These are phyloP conservation scores for Fomes fomentarius DNA, from an alignment of 1,284 basidiomycete genomes.

Conservation along the genomic window DNA sequence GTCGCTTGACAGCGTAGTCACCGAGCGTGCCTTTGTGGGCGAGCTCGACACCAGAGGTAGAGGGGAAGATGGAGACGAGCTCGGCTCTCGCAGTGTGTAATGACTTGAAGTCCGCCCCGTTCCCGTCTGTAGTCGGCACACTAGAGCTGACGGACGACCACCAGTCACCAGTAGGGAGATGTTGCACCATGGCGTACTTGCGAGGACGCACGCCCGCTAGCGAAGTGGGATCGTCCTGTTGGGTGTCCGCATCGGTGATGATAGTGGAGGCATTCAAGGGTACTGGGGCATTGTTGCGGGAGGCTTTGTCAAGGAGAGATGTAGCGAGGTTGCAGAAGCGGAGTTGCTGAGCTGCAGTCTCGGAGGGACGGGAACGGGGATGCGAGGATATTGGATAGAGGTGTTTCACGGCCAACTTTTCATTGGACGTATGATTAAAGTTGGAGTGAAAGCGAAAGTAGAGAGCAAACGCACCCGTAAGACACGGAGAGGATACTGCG, in stretches of 20 bases:
- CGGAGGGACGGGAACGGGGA: constrained; percentile 60
- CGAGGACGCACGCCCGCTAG: constrained; percentile 33
- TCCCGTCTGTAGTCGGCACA: constrained; percentile 32
- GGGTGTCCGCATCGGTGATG: constrained; percentile 38
- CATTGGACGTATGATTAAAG: constrained; percentile 12
- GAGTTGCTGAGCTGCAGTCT: constrained; percentile 67
- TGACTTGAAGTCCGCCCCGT: constrained; percentile 48
- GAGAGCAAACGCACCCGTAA: constrained; percentile 46
- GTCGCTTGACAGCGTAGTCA: constrained; percentile 32
- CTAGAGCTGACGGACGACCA: constrained; percentile 76
- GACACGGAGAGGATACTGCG: constrained; percentile 54
- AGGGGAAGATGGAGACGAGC: constrained; percentile 70
- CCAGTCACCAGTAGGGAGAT: constrained; percentile 71
- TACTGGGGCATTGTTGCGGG: constrained; percentile 48
- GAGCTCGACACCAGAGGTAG: constrained; percentile 46
- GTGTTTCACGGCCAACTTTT: constrained; percentile 62
- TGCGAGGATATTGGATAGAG: constrained; percentile 69
- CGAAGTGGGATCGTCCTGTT: constrained; percentile 26
- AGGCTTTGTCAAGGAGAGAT: constrained; percentile 71
- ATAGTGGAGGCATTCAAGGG: constrained; percentile 50
- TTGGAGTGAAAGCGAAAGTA: not conserved
- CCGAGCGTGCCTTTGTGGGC: constrained; percentile 39
- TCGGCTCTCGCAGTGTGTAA: constrained; percentile 70
- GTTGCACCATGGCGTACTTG: constrained; percentile 77
- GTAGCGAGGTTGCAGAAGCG: constrained; percentile 74